Conservation (phyloP, 768 basidiomycete species). For the Lanmaoa pseudosensibilis region DNA sequence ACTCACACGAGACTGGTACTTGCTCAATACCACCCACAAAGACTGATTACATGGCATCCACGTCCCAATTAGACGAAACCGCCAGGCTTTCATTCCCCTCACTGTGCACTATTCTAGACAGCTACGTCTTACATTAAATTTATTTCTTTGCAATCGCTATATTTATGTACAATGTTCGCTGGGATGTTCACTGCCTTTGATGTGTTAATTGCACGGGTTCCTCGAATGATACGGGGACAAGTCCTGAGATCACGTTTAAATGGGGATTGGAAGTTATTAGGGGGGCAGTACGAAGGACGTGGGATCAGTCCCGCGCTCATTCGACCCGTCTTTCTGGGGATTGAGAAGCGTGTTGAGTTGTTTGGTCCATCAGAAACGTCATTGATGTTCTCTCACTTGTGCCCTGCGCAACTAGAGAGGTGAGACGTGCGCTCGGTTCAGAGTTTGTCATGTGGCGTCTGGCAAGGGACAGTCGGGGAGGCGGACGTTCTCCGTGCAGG, state of each 20-base stretch:
- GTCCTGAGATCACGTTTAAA: conserved; percentile 6
- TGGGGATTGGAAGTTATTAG: conserved; percentile 13
- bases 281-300: not conserved
- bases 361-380: conserved; percentile 2
- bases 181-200: conserved; percentile 9
- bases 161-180: not conserved
- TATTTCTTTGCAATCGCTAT: conserved; percentile 10
- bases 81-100: conserved; percentile 3
- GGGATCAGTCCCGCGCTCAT: conserved; percentile 4
- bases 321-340: not conserved
- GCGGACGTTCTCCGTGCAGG: conserved; percentile 5
- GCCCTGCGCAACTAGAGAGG: conserved; percentile 21
- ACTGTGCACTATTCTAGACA: conserved; percentile 13
- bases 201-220: conserved; percentile 6
- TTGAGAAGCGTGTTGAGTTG: not conserved
- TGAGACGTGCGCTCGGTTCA: conserved; percentile 6
- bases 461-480: not conserved
- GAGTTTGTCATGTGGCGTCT: conserved; percentile 2
- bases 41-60: not conserved
- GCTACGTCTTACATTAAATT: conserved; percentile 11
- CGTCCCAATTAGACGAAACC: conserved; percentile 20
- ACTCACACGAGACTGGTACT: conserved; percentile 1
- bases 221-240: not conserved
- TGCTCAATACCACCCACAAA: conserved; percentile 11
- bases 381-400: not conserved